These are phyloP conservation scores for Boletus subparvulus DNA, from an alignment of 768 basidiomycete genomes.

Conservation along the genomic window DNA sequence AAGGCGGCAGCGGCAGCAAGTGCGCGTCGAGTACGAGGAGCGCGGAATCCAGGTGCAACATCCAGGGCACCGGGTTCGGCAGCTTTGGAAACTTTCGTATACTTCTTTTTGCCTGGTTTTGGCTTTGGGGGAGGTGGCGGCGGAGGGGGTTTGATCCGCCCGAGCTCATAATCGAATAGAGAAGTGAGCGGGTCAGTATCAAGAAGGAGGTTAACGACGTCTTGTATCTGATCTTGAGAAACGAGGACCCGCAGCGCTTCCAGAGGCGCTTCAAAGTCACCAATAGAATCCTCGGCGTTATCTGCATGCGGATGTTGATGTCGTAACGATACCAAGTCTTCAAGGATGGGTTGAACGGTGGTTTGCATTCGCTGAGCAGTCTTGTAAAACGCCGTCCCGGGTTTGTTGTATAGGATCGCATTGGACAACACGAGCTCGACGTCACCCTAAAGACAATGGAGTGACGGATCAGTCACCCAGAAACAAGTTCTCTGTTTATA, in stretches of 20 bases:
- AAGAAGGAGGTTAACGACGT: conserved; percentile 55
- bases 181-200: conserved; percentile 59
- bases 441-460: conserved; percentile 54
- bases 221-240: conserved; percentile 51
- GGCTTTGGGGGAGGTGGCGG: conserved; percentile 51
- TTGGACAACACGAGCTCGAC: conserved; percentile 83
- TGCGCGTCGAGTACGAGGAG: conserved; percentile 50
- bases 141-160: conserved; percentile 57
- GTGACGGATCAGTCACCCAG: conserved; percentile 1
- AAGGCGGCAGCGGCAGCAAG: conserved; percentile 43
- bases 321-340: conserved; percentile 24
- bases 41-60: conserved; percentile 44
- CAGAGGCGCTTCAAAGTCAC: conserved; percentile 74
- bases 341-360: conserved; percentile 37
- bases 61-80: conserved; percentile 34
- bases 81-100: conserved; percentile 19
- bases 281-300: conserved; percentile 36
- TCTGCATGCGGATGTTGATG: conserved; percentile 13
- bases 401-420: conserved; percentile 82
- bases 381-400: conserved; percentile 68
- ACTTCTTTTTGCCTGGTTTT: conserved; percentile 44
- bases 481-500: background rate
- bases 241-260: conserved; percentile 55
- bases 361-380: conserved; percentile 63
- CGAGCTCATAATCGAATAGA: conserved; percentile 68